phyloP scores from a whole-genome alignment of 2,329 filamentous ascomycete genomes.

The Didymella pinodella region DNA sequence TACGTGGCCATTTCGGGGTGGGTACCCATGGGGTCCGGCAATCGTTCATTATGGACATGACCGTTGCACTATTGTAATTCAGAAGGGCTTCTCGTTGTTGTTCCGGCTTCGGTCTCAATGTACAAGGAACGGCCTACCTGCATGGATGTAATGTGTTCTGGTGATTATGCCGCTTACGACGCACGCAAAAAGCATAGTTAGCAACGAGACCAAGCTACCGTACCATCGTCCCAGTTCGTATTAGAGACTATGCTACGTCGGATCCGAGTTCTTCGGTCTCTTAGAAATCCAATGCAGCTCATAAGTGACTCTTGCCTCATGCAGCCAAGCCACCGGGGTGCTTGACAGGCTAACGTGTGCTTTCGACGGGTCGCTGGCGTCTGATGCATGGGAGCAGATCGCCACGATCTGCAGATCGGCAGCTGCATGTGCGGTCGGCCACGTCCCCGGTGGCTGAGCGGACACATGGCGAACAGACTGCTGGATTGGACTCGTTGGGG shows the following conservation, averaged over 20 bases:
- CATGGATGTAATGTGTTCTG: conserved; percentile 15
- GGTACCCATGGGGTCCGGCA: neutral
- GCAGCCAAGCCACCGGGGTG: neutral
- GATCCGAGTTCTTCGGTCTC: neutral
- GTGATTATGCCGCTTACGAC: conserved; percentile 14
- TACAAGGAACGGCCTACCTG: conserved; percentile 17
- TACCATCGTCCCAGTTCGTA: neutral
- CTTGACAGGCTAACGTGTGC: neutral
- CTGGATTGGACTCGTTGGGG: neutral
- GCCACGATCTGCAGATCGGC: conserved; percentile 18
- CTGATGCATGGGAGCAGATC: conserved; percentile 7
- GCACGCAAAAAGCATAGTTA: conserved; percentile 16
- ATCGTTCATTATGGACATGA: conserved; percentile 7
- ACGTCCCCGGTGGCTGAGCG: conserved; percentile 11
- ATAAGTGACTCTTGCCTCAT: neutral
- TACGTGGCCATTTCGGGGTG: conserved; percentile 13
- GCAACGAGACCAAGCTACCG: conserved; percentile 9
- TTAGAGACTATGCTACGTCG: neutral
- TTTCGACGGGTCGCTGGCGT: conserved; percentile 6
- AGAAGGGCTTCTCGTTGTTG: conserved; percentile 10
- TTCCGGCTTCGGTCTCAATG: conserved; percentile 7
- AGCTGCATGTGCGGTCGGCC: conserved; percentile 10
- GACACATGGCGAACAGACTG: conserved; percentile 13
- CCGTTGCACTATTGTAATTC: conserved; percentile 12
- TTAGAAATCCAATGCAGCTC: neutral